Percentiles rank a stretch among this genome's conserved stretches.
Evolutionary conservation across 139 green algal species (phyloP).

Genomic region (Limnomonas spitsbergensis): DNA sequence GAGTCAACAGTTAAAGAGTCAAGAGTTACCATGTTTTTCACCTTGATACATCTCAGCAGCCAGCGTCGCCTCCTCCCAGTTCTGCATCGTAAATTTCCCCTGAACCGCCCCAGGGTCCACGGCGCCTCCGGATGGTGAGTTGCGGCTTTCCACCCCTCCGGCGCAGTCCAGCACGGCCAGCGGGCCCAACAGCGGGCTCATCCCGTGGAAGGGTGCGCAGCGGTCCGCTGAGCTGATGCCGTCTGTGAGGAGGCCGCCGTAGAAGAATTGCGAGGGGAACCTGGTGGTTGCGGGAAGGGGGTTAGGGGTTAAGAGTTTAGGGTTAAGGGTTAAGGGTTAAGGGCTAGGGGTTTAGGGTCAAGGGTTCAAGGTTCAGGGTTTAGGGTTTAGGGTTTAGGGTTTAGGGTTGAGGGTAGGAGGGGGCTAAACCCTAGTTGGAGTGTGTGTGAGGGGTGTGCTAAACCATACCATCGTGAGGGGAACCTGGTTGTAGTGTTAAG

Average conservation of each 20-base stretch:
- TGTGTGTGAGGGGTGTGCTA: too few species aligned
- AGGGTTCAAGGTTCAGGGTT: too few species aligned
- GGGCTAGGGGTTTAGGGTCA: too few species aligned
- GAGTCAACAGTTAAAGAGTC: too few species aligned
- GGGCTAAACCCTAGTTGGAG: too few species aligned
- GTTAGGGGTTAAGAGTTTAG: too few species aligned
- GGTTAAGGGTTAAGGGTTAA: too few species aligned
- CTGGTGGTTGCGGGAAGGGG: conserved; percentile 5
- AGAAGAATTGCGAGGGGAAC: conserved; percentile 65
- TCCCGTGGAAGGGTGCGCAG: conserved; percentile 48
- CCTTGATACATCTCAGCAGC: conserved; percentile 43
- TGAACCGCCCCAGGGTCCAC: not conserved
- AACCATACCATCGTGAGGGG: too few species aligned
- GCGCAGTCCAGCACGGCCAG: conserved; percentile 44
- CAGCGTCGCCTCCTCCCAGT: conserved; percentile 55
- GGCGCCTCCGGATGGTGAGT: not conserved
- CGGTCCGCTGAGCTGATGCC: conserved; percentile 28
- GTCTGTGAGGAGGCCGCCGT: conserved; percentile 52
- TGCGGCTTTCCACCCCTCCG: conserved; percentile 49
- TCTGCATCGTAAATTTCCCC: conserved; percentile 42
- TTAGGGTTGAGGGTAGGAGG: too few species aligned
- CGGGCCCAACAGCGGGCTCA: conserved; percentile 30
- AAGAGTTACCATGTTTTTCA: conserved; percentile 23
- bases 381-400: too few species aligned
- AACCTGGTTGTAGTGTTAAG: too few species aligned